phyloP scores from a whole-genome alignment of 2,329 filamentous ascomycete genomes.

The Anthostomella pinea region DNA sequence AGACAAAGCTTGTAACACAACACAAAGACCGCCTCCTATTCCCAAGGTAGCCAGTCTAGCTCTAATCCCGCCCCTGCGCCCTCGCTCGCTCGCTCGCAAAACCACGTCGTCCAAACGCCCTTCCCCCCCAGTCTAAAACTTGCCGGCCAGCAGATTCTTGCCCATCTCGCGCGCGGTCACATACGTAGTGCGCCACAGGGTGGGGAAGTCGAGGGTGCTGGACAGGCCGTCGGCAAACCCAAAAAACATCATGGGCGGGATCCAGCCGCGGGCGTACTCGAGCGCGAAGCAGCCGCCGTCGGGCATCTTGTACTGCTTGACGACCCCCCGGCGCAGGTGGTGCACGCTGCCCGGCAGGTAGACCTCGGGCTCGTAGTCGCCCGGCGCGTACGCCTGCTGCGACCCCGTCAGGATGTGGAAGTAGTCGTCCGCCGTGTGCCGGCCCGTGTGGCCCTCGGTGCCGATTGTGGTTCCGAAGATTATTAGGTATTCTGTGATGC shows the following conservation, averaged over 20 bases:
- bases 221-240: slow-evolving; percentile 78
- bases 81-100: no score
- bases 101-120: no score
- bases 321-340: slow-evolving; percentile 66
- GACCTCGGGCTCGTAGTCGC: slow-evolving; percentile 64
- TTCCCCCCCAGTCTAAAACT: slow-evolving; percentile 55
- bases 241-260: slow-evolving; percentile 89
- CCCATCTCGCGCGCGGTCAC: slow-evolving; percentile 78
- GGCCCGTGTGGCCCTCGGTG: slow-evolving; percentile 83
- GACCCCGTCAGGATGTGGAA: slow-evolving; percentile 84
- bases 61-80: no score
- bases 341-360: slow-evolving; percentile 70
- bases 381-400: slow-evolving; percentile 71
- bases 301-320: slow-evolving; percentile 83
- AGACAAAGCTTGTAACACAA: no score
- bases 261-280: slow-evolving; percentile 85
- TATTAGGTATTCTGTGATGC: slow-evolving; percentile 85
- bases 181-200: slow-evolving; percentile 73
- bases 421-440: slow-evolving; percentile 91
- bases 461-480: slow-evolving; percentile 81
- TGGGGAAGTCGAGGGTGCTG: slow-evolving; percentile 82
- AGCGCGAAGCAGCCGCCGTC: slow-evolving; percentile 70
- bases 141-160: slow-evolving; percentile 65
- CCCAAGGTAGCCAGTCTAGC: no score
- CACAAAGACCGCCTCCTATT: no score